phyloP scores from a whole-genome alignment of 108 stramenopile species.

The Cylindrotheca closterium region DNA sequence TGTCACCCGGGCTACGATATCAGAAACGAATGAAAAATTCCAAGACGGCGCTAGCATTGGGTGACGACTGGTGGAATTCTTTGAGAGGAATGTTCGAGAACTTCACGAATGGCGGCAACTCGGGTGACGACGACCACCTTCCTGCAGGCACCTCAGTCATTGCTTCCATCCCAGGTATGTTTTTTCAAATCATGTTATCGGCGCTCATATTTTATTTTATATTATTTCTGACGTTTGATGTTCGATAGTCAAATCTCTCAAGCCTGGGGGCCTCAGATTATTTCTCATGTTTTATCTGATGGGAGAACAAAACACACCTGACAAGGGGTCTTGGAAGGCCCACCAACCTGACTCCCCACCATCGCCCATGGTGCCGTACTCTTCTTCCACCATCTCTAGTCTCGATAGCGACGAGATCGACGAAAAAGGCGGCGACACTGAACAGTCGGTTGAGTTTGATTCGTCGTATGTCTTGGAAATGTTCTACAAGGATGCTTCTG shows the following conservation, averaged over 20 bases:
- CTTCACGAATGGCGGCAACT: no score
- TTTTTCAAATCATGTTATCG: not conserved
- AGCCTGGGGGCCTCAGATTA: constrained; percentile 73
- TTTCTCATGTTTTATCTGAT: constrained; percentile 74
- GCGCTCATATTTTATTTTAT: no score
- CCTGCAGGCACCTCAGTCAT: constrained; percentile 24
- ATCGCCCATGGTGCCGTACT: not conserved
- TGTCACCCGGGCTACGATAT: no score
- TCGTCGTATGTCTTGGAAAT: constrained; percentile 54
- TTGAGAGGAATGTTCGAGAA: no score
- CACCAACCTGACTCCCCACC: constrained; percentile 44
- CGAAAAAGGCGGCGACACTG: not conserved
- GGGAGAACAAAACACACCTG: constrained; percentile 81
- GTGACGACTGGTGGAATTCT: no score
- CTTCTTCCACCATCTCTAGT: not conserved
- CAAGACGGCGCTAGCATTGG: no score
- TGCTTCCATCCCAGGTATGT: constrained; percentile 17
- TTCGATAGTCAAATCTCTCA: constrained; percentile 57
- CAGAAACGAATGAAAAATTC: no score
- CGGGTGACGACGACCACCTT: constrained; percentile 17
- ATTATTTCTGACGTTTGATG: not conserved
- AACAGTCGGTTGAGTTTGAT: no score
- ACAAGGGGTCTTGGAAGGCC: constrained; percentile 62
- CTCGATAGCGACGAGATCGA: not conserved
- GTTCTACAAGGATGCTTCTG: constrained; percentile 63